A percentile compares a stretch with the other conserved stretches of the same genome.
Evolutionary conservation across 164 flowering plant genomes (phyloP).

Genomic region (Warburgia ugandensis): DNA sequence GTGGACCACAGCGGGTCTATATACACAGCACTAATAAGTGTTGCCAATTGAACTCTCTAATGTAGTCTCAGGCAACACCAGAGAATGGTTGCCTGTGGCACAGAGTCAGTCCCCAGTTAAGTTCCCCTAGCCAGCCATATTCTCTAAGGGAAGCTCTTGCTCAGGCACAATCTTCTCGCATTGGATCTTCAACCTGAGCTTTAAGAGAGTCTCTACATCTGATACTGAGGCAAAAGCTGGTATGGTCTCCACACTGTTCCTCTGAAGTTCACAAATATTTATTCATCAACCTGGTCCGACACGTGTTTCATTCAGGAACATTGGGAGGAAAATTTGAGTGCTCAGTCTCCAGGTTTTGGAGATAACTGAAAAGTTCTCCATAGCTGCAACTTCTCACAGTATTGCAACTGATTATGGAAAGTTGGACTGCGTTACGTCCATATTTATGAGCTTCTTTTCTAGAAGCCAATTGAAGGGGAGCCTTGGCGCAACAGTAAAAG

Average conservation of each 20-base stretch:
- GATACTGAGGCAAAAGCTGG: conserved; percentile 89
- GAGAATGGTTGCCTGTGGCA: conserved; percentile 92
- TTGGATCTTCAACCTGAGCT: conserved; percentile 93
- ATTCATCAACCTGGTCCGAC: no score
- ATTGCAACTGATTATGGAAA: conserved; percentile 96
- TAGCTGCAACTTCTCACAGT: conserved; percentile 64
- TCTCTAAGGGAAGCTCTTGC: conserved; percentile 98
- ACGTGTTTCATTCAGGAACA: conserved; percentile 37
- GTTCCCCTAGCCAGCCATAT: conserved; percentile 98
- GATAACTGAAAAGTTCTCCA: conserved; percentile 69
- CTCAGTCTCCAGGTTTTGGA: conserved; percentile 92
- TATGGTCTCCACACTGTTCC: conserved; percentile 20
- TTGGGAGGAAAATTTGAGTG: conserved; percentile 97
- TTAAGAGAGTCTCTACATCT: conserved; percentile 97
- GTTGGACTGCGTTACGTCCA: conserved; percentile 84
- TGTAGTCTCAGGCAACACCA: conserved; percentile 87
- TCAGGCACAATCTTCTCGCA: conserved; percentile 96
- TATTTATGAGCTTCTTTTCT: conserved; percentile 79
- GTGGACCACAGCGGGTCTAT: no score
- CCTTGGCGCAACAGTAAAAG: no score
- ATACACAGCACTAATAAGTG: no score
- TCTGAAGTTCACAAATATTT: neutral
- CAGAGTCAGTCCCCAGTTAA: conserved; percentile 89
- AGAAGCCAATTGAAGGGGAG: no score
- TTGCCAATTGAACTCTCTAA: conserved; percentile 15